Evolutionary conservation across 2,329 filamentous ascomycete genomes (phyloP).

Genomic region (Stagonosporopsis vannaccii): DNA sequence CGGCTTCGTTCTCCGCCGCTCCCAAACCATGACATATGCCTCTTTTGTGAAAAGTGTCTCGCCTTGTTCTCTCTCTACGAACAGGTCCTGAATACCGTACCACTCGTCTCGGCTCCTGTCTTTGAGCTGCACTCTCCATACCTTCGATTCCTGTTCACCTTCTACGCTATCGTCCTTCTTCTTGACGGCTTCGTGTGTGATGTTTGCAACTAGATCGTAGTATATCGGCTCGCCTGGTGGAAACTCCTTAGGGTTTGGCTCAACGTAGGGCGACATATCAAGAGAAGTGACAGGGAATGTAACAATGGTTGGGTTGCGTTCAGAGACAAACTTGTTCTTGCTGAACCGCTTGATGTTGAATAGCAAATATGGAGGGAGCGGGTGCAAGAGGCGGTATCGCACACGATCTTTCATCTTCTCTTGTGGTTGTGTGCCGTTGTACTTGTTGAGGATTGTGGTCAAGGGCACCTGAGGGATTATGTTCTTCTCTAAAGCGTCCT

Average conservation of each 20-base stretch:
- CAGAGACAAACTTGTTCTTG: constrained; percentile 93
- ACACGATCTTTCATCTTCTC: constrained; percentile 89
- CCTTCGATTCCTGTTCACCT: constrained; percentile 88
- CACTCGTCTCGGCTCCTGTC: constrained; percentile 85
- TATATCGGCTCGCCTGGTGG: constrained; percentile 81
- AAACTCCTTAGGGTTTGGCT: constrained; percentile 78
- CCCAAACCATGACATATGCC: constrained; percentile 96
- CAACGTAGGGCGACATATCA: constrained; percentile 88
- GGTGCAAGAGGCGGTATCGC: constrained; percentile 87
- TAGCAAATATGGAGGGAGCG: constrained; percentile 86
- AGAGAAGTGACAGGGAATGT: constrained; percentile 88
- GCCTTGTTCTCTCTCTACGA: constrained; percentile 85
- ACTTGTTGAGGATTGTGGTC: constrained; percentile 79
- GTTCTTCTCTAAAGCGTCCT: constrained; percentile 91
- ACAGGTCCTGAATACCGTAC: constrained; percentile 93
- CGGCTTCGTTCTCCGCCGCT: constrained; percentile 67
- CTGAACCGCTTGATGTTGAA: constrained; percentile 98
- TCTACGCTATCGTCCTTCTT: constrained; percentile 82
- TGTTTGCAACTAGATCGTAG: constrained; percentile 96
- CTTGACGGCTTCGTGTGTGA: constrained; percentile 84
- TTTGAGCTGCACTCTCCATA: constrained; percentile 91
- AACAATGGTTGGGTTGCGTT: constrained; percentile 97
- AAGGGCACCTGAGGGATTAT: constrained; percentile 95
- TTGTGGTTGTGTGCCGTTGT: constrained; percentile 86
- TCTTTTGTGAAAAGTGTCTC: constrained; percentile 93